Base-by-base conservation (phyloP, 495 filamentous ascomycete species). In the Immersiella caudata region DNA sequence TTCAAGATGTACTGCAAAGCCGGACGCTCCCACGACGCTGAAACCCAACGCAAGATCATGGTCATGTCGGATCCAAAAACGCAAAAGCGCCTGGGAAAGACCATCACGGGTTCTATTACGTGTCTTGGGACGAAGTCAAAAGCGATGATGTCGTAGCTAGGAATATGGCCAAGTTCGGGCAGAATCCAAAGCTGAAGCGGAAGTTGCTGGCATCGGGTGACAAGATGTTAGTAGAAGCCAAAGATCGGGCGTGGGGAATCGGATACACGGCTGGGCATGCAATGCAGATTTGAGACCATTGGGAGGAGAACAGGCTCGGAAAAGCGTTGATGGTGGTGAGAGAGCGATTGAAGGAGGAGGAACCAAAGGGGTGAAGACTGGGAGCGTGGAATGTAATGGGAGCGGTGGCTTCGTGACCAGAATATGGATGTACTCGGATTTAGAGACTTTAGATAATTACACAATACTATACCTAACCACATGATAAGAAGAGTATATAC, bases 1-100 rank as follows among this genome's bases (percentile, higher is more conserved):
- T 79, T 75, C 73, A 77, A 77, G 76, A 79, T 77, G 76, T 79
- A 77, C 64, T 75, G 73, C 69, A 76, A 78, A 71, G 76, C 76
- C 27, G 66, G 59, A 25, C 72, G 69, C 16, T 78, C 74, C 61
- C 46, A 65, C 59, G 73, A 78, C 62, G 58, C 63, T 24, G 69
- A 59, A n/a, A 74, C 68, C 18, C 67, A 70, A 35, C 58, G 54
- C 33, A 59, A 61, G 29, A 55, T 78, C 50, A 68, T 78, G 62
- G 68, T 65, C 7, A 73, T 68, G 12, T 36, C 52, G 55, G 62
- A 60, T 24, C 73, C 71, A 0, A 76, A 76, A 60, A 73, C 73
- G 52, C 73, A 76, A 57, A 78, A 78, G 55, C 60, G 62, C n/a
- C 65, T 78, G 20, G 74, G 70, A 33, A 69, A 71, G n/a, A 51